These are phyloP conservation scores for Pichiaceae sp. DNA, from an alignment of 1,139 yeast species.

Conservation along the genomic window DNA sequence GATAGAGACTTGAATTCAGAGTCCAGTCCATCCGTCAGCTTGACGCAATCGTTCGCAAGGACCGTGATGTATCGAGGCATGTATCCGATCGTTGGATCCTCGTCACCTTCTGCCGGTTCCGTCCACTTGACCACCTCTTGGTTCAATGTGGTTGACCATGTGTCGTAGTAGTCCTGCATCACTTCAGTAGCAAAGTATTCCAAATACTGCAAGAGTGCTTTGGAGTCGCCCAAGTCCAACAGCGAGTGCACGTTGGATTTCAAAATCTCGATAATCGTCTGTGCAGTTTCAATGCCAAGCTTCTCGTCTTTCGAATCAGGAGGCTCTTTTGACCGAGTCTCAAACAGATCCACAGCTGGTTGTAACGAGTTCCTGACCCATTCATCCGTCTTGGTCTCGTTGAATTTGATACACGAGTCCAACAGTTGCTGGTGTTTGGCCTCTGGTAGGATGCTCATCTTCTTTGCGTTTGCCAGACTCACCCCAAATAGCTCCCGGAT, in stretches of 20 bases:
- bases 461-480: slow-evolving; percentile 25
- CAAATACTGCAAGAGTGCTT: slow-evolving; percentile 16
- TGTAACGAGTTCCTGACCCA: slow-evolving; percentile 20
- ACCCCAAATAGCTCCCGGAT: slow-evolving; percentile 39
- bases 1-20: slow-evolving; percentile 13
- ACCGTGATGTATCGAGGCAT: slow-evolving; percentile 22
- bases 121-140: slow-evolving; percentile 15
- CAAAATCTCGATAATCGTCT: slow-evolving; percentile 16
- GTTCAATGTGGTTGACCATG: slow-evolving; percentile 14
- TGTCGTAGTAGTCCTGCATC: slow-evolving; percentile 13
- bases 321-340: slow-evolving; percentile 17
- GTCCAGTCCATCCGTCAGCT: slow-evolving; percentile 21
- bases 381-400: slow-evolving; percentile 15
- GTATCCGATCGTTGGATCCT: slow-evolving; percentile 16
- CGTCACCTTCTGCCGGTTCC: slow-evolving; percentile 1
- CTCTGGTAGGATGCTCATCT: slow-evolving; percentile 9
- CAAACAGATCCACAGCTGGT: slow-evolving; percentile 15
- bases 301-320: slow-evolving; percentile 16
- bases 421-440: slow-evolving; percentile 16
- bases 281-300: slow-evolving; percentile 22
- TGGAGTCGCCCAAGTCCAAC: slow-evolving; percentile 19
- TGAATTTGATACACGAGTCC: slow-evolving; percentile 18
- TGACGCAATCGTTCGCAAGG: slow-evolving; percentile 22
- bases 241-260: slow-evolving; percentile 17
- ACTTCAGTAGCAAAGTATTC: slow-evolving; percentile 15